Evolutionary conservation across 768 basidiomycete genomes (phyloP).

Genomic region (Pilatotrama ljubarskyi): DNA sequence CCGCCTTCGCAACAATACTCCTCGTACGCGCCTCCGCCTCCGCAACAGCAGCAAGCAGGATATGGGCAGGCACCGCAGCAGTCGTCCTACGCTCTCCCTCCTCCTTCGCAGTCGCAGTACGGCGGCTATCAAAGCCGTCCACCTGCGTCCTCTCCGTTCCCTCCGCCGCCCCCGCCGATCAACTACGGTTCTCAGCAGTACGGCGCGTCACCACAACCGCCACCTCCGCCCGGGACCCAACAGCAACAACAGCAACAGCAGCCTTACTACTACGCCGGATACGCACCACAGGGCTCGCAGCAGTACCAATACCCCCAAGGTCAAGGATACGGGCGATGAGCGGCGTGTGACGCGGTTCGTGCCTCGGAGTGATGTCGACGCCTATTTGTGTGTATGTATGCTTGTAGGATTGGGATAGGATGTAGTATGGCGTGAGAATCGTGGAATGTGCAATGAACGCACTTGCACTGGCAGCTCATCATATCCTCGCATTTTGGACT

Average conservation of each 20-base stretch:
- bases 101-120: conserved; percentile 24
- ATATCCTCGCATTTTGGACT: neutral
- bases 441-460: neutral
- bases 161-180: conserved; percentile 14
- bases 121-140: conserved; percentile 14
- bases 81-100: conserved; percentile 24
- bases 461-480: neutral
- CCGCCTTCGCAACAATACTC: conserved; percentile 23
- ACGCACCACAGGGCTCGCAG: conserved; percentile 21
- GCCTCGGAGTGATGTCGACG: neutral
- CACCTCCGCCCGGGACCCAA: neutral
- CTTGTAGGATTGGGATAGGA: neutral
- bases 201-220: conserved; percentile 4
- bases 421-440: neutral
- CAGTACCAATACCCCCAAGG: conserved; percentile 26
- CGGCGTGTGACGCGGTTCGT: neutral
- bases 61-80: conserved; percentile 27
- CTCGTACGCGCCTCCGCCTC: neutral
- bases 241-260: conserved; percentile 10
- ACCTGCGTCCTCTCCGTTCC: conserved; percentile 1
- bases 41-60: conserved; percentile 18
- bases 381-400: neutral
- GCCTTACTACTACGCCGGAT: conserved; percentile 23
- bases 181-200: conserved; percentile 6
- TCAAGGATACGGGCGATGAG: conserved; percentile 20